Evolutionary conservation across 2,329 filamentous ascomycete species (phyloP).

Genomic region (Aspergillus sojae): DNA sequence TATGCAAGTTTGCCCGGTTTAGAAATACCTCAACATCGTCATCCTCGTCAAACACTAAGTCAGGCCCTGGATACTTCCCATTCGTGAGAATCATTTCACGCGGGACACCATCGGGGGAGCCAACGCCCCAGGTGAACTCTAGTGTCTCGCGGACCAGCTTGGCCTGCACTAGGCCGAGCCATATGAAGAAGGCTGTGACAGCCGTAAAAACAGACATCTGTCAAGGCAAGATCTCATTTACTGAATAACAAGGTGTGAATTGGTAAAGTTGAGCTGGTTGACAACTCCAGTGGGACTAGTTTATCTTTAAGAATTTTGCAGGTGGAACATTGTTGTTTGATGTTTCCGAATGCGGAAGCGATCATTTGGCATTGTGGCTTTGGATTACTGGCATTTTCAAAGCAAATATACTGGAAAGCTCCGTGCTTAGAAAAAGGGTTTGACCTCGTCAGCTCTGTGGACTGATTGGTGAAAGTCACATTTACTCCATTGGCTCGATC

Average conservation of each 20-base stretch:
- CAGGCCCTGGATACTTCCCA: not conserved
- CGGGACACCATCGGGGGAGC: not conserved
- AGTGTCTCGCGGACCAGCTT: conserved; percentile 4
- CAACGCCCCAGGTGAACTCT: conserved; percentile 1
- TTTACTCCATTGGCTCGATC: not conserved
- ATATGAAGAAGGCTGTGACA: not conserved
- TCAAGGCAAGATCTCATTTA: not conserved
- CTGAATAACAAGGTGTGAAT: too few species aligned
- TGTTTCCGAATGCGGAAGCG: not conserved
- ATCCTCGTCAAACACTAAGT: not conserved
- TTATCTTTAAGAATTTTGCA: not conserved
- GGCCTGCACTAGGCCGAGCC: not conserved
- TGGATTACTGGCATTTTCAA: not conserved
- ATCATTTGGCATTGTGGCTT: not conserved
- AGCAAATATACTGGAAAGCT: not conserved
- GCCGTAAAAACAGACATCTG: not conserved
- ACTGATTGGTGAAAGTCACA: not conserved
- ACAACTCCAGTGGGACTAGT: not conserved
- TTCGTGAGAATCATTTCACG: not conserved
- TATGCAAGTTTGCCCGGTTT: not conserved
- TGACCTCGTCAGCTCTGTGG: not conserved
- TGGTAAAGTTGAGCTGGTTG: not conserved
- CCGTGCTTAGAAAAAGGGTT: not conserved
- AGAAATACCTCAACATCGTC: not conserved
- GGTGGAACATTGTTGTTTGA: not conserved